Percentiles rank a stretch among this genome's conserved stretches.
phyloP scores from a whole-genome alignment of 805 yeast genomes.

The Novakomyces olei region DNA sequence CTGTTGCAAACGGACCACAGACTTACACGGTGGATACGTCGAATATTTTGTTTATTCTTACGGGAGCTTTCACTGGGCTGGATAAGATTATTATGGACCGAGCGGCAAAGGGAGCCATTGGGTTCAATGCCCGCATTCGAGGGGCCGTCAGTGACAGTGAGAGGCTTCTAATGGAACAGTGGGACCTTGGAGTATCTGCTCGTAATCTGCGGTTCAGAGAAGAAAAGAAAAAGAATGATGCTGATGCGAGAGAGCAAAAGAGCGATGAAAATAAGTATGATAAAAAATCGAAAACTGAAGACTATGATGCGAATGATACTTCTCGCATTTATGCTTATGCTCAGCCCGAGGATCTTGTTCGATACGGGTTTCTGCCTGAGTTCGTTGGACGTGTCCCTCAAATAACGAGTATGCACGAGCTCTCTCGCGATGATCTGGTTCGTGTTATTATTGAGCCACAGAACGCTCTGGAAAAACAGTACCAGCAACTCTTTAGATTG shows the following conservation, averaged over 20 bases:
- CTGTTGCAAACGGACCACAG: conserved; percentile 21
- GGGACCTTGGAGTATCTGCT: not conserved
- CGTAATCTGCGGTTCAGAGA: not conserved
- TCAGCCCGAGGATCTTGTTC: too few relatives aligned
- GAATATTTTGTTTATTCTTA: conserved; percentile 31
- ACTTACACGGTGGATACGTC: conserved; percentile 30
- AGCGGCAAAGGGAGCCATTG: conserved; percentile 14
- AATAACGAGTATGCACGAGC: conserved; percentile 26
- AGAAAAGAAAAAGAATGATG: conserved; percentile 5
- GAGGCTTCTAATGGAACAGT: not conserved
- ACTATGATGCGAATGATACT: not conserved
- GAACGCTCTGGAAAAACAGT: conserved; percentile 32
- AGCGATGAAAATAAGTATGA: conserved; percentile 14
- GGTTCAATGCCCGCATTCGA: conserved; percentile 13
- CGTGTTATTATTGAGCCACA: conserved; percentile 33
- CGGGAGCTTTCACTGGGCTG: conserved; percentile 43
- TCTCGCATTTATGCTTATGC: too few relatives aligned
- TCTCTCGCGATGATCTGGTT: conserved; percentile 24
- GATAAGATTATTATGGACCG: conserved; percentile 27
- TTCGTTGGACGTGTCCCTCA: conserved; percentile 37
- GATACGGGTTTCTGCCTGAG: conserved; percentile 38
- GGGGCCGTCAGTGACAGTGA: not conserved
- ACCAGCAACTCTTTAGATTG: conserved; percentile 30
- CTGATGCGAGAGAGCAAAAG: conserved; percentile 24
- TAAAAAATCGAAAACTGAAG: not conserved